Evolutionary conservation across 768 basidiomycete genomes (phyloP).

Genomic region (Termitomyces bulborhizus): DNA sequence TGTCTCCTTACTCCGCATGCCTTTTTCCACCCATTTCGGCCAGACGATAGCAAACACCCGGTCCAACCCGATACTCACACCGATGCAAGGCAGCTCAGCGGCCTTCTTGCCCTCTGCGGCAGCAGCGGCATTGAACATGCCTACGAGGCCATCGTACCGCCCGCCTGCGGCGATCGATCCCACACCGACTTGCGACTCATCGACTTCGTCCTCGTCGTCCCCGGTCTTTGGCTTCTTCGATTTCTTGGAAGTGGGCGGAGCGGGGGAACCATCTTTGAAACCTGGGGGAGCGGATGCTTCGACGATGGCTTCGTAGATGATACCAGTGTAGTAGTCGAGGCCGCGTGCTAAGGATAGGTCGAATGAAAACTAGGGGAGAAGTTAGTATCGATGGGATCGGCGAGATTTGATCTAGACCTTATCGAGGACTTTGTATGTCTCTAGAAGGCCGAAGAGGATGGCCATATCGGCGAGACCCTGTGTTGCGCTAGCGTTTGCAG

Average conservation of each 20-base stretch:
- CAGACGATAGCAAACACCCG: conserved; percentile 88
- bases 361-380: conserved; percentile 71
- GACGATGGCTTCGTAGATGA: conserved; percentile 95
- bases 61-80: conserved; percentile 90
- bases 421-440: conserved; percentile 71
- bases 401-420: conserved; percentile 41
- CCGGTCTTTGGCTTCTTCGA: conserved; percentile 40
- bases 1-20: conserved; percentile 81
- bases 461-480: conserved; percentile 85
- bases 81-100: conserved; percentile 76
- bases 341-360: conserved; percentile 97
- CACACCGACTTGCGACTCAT: conserved; percentile 90
- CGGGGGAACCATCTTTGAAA: conserved; percentile 45
- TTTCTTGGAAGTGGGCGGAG: conserved; percentile 24
- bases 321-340: conserved; percentile 96
- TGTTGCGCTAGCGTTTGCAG: conserved; percentile 67
- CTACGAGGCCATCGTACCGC: conserved; percentile 92
- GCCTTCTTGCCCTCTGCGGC: conserved; percentile 67
- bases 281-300: conserved; percentile 92
- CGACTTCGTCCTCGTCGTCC: conserved; percentile 74
- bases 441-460: conserved; percentile 74
- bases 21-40: conserved; percentile 77
- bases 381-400: neutral
- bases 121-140: conserved; percentile 82
- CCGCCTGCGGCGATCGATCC: conserved; percentile 99